Percentiles rank a stretch among this genome's conserved stretches.
Conservation (phyloP, 2,329 filamentous ascomycete genomes). For the Hymenotorrendiella dingleyae region DNA sequence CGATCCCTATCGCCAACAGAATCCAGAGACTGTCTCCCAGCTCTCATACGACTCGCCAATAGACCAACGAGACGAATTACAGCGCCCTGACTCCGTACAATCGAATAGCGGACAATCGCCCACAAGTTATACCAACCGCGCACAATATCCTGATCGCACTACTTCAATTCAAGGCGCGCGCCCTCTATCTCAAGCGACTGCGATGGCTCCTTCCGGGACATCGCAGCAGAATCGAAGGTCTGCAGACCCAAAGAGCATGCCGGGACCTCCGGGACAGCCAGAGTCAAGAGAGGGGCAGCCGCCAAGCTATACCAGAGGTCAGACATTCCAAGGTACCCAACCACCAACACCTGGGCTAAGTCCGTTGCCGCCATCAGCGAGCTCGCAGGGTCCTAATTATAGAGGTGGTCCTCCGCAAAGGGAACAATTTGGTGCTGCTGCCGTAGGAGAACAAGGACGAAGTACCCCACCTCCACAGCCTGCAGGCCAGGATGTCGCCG, state of each 20-base stretch:
- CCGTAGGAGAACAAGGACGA: conserved; percentile 36
- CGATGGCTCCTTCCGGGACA: conserved; percentile 23
- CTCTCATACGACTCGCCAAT: conserved; percentile 55
- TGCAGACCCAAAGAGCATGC: conserved; percentile 25
- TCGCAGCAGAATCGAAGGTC: conserved; percentile 26
- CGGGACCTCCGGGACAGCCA: conserved; percentile 18
- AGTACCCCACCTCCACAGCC: conserved; percentile 39
- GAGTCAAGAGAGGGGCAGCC: conserved; percentile 25
- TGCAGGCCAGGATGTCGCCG: conserved; percentile 26
- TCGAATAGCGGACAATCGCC: conserved; percentile 27
- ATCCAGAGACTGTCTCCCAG: conserved; percentile 56
- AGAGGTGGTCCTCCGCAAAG: conserved; percentile 30
- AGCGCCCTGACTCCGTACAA: conserved; percentile 27
- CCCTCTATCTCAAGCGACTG: conserved; percentile 21
- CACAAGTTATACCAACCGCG: conserved; percentile 13
- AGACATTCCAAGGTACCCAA: conserved; percentile 17
- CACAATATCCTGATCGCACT: conserved; percentile 25
- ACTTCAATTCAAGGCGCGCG: conserved; percentile 21
- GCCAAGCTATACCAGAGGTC: conserved; percentile 25
- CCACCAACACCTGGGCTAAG: conserved; percentile 23
- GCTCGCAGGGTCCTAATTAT: conserved; percentile 24
- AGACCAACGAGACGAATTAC: conserved; percentile 24
- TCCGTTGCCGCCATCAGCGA: conserved; percentile 16
- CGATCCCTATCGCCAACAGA: conserved; percentile 36
- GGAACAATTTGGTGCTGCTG: conserved; percentile 23